Base-by-base conservation (phyloP, 176 grass and related monocot genomes). In the Urochloa ruziziensis region DNA sequence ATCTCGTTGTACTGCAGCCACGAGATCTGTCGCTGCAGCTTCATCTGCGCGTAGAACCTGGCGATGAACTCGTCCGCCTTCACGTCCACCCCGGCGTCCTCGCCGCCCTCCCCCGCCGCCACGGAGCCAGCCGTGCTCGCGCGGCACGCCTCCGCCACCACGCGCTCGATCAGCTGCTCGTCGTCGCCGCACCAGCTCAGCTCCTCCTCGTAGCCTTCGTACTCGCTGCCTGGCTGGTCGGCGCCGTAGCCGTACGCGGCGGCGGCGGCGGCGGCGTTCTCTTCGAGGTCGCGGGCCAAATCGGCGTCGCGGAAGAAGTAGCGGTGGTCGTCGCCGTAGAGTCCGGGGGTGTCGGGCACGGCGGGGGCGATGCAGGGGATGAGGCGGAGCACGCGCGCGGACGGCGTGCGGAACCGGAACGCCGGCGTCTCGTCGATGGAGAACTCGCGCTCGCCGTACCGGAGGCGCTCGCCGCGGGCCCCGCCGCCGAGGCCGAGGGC, bases 41-140 rank as follows among this genome's bases (percentile, higher is more conserved):
- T 93, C 79, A 98, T 93, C 82, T 98, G 82, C 67, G 89, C 85
- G 51, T 95, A 78, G 75, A 98, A 98, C 49, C 69, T 88, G 0
- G 93, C 83, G 67, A 98, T 95, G 78, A 98, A 98, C 62, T 95
- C 91, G 54, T 98, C 96, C 6, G 96, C 96, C 70, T 87, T 95
- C 15, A 48, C 69, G 67, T 98, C 93, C 34, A 98, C 90, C 27
- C 91, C 96, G 34, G 79, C 80, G 35, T 77, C 83, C 10, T n/a
- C n/a, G n/a, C n/a, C n/a, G n/a, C 16, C 86, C 7, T 34, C 80
- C 1, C 74, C 81, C 17, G 56, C 77, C 4, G 64, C n/a, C n/a
- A n/a, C n/a, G n/a, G n/a, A n/a, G n/a, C 74, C 81, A 17, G 56
- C 77, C 4, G 64, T 19, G 34, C 32, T n/a, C 23, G 33, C 82